Evolutionary conservation across 331 rosid genomes (phyloP), one percentile per base, ranked within the genome.

Genomic region (Malus hybrid): DNA sequence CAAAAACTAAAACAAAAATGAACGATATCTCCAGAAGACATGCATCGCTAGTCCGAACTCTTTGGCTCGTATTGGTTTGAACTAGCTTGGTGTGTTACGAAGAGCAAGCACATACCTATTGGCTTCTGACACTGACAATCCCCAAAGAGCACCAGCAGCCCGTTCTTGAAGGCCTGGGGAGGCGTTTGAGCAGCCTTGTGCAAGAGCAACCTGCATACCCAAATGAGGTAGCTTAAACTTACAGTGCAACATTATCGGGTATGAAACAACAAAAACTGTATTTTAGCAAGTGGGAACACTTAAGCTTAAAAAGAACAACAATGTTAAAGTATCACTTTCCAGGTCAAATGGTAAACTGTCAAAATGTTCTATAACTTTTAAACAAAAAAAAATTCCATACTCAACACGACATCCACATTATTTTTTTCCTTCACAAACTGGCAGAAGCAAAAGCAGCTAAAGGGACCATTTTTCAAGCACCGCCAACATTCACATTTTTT

Each of bases 71-170:
- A 36, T 7, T 10, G 8, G 55, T 39, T 58, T 58, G 39, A 58
- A 62, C 34, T 62, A 28, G 70, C 28, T 12, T 74, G 20, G 22
- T 74, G 50, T 56, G 24, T 46, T 10, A 63, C 20, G 28, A 65
- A 66, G 56, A 89, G 16, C 64, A 63, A 65, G 34, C 36, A 62
- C 68, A 74, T 86, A 95, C 99, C 99, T 95, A 74, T 95, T 95
- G 80, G 96, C 90, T 89, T 95, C 99, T 30, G 99, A 95, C 76
- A 95, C 98, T 33, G 99, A 95, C 85, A 95, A 80, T 84, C 99
- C 99, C 99, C 99, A 95, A 48, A 95, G 96, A 78, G 99, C 99
- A 84, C 99, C 99, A 50, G 99, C 99, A 68, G 99, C 99, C 84
- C 99, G 89, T 87, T 95, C 99, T 81, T 95, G 99, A 82, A 95